phyloP scores from a whole-genome alignment of 352 stramenopile genomes.

The Phytophthora niederhauseri region DNA sequence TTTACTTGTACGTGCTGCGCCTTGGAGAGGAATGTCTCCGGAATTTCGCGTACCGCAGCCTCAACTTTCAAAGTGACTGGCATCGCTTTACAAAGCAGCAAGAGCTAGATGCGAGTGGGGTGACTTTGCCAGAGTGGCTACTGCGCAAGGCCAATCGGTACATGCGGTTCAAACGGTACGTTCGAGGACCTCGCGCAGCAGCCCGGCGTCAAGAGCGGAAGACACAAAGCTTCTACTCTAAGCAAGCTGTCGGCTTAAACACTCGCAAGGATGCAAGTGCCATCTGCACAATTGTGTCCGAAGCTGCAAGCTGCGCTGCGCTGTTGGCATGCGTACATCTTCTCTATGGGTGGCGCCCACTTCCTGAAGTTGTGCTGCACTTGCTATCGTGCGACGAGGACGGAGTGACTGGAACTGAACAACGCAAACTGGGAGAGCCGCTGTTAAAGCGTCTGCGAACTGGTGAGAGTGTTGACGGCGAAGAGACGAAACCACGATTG shows the following conservation, averaged over 20 bases:
- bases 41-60: constrained; percentile 73
- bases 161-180: constrained; percentile 85
- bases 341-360: constrained; percentile 72
- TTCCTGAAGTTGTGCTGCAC: constrained; percentile 76
- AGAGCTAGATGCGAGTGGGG: constrained; percentile 39
- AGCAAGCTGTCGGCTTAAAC: constrained; percentile 58
- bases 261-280: constrained; percentile 61
- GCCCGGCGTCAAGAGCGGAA: constrained; percentile 65
- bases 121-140: constrained; percentile 63
- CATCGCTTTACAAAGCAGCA: constrained; percentile 56
- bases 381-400: constrained; percentile 46
- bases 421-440: constrained; percentile 38
- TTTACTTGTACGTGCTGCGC: constrained; percentile 85
- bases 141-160: constrained; percentile 84
- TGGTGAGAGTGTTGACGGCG: constrained; percentile 32
- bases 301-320: constrained; percentile 79
- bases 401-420: constrained; percentile 15
- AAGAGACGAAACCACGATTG: constrained; percentile 30
- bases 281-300: constrained; percentile 75
- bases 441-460: constrained; percentile 53
- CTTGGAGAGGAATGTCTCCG: constrained; percentile 88
- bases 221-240: constrained; percentile 78
- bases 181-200: constrained; percentile 67
- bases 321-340: constrained; percentile 81
- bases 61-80: constrained; percentile 82